phyloP scores from a whole-genome alignment of 306 rosid species.

The Gleditsia sinensis region DNA sequence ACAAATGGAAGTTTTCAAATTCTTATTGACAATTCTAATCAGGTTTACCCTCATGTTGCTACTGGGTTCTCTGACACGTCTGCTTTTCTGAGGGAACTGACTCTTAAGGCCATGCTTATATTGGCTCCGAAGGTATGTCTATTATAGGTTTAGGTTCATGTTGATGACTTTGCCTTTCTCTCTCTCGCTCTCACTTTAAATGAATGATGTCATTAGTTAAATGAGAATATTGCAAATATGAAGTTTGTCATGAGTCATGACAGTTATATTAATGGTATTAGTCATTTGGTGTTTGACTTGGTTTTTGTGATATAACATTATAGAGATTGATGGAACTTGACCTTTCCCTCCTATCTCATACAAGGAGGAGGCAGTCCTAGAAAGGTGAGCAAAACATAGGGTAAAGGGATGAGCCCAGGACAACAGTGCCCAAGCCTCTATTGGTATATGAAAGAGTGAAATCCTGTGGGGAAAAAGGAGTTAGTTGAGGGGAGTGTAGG shows the following conservation, averaged over 20 bases:
- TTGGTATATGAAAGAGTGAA: too few relatives aligned
- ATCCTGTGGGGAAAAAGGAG: too few relatives aligned
- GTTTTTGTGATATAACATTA: not conserved
- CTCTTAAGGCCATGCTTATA: conserved; percentile 93
- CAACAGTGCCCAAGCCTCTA: too few relatives aligned
- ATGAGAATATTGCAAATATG: conserved; percentile 12
- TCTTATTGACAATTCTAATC: conserved; percentile 40
- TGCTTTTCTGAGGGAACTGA: conserved; percentile 95
- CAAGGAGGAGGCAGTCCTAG: too few relatives aligned
- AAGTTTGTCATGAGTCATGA: conserved; percentile 13
- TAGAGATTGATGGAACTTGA: not conserved
- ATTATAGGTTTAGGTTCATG: too few relatives aligned
- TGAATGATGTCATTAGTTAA: conserved; percentile 15
- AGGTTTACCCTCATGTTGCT: conserved; percentile 97
- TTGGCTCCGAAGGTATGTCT: conserved; percentile 85
- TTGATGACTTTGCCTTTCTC: too few relatives aligned
- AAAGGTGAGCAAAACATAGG: too few relatives aligned
- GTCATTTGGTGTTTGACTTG: conserved; percentile 18
- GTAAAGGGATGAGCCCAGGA: too few relatives aligned
- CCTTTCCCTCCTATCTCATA: too few relatives aligned
- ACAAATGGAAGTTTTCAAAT: conserved; percentile 28
- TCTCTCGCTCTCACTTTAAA: not conserved
- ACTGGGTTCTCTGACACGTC: conserved; percentile 94
- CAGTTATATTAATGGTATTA: conserved; percentile 9
- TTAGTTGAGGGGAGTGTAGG: too few relatives aligned